A percentile compares a stretch with the other conserved stretches of the same genome.
phyloP scores from a whole-genome alignment of 108 stramenopile genomes.

The Skeletonema menzelii region DNA sequence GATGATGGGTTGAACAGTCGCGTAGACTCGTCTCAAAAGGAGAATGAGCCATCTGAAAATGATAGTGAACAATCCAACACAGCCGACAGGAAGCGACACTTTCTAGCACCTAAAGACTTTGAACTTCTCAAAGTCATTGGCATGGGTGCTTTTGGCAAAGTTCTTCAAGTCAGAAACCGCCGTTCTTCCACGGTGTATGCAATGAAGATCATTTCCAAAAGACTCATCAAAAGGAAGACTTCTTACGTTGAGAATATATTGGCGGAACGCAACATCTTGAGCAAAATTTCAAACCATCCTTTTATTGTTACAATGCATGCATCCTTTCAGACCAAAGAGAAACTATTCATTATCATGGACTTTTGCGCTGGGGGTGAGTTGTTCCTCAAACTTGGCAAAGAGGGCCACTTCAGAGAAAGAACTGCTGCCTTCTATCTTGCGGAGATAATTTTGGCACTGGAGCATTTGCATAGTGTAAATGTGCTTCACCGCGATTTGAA shows the following conservation, averaged over 20 bases:
- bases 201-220: constrained; percentile 97
- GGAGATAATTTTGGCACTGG: constrained; percentile 94
- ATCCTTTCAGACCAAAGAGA: constrained; percentile 95
- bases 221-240: constrained; percentile 78
- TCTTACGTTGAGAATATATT: constrained; percentile 84
- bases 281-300: constrained; percentile 86
- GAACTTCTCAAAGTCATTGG: constrained; percentile 91
- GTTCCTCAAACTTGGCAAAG: constrained; percentile 81
- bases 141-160: constrained; percentile 98
- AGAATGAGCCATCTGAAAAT: neutral
- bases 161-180: constrained; percentile 90
- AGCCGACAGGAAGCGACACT: constrained; percentile 34
- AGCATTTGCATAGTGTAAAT: constrained; percentile 85
- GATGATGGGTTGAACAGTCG: neutral
- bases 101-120: constrained; percentile 85
- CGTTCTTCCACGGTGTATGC: constrained; percentile 80
- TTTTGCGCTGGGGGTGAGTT: constrained; percentile 96
- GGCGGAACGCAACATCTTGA: constrained; percentile 94
- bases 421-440: constrained; percentile 95
- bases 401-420: constrained; percentile 82
- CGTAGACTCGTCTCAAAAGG: neutral
- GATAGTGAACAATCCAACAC: neutral
- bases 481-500: constrained; percentile 96
- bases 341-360: constrained; percentile 97
- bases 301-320: constrained; percentile 96